A percentile compares a stretch with the other conserved stretches of the same genome.
phyloP scores from a whole-genome alignment of 2,329 filamentous ascomycete genomes.

The Fonsecaea nubica region DNA sequence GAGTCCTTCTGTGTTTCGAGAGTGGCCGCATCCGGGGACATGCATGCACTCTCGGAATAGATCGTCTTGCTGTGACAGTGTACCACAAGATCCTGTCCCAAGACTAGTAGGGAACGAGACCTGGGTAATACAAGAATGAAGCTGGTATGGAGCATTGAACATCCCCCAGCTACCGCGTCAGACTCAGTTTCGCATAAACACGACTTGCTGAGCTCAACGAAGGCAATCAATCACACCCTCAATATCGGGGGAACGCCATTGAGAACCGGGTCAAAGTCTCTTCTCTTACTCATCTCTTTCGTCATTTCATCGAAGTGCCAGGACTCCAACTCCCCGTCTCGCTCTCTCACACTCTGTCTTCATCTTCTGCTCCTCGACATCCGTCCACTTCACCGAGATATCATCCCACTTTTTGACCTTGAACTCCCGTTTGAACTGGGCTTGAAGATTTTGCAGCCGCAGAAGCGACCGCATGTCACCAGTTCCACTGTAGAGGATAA shows the following conservation, averaged over 20 bases:
- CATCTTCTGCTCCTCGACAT: slow-evolving; percentile 66
- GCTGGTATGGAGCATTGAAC: not conserved
- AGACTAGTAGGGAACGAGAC: not conserved
- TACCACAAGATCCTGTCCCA: not conserved
- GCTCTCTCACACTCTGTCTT: slow-evolving; percentile 63
- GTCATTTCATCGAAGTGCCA: slow-evolving; percentile 60
- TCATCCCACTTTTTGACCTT: slow-evolving; percentile 68
- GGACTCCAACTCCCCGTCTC: slow-evolving; percentile 64
- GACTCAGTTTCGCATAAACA: not conserved
- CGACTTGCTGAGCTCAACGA: not conserved
- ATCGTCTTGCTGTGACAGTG: not conserved
- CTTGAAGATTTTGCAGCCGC: slow-evolving; percentile 63
- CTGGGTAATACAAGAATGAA: not conserved
- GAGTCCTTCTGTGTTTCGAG: not conserved
- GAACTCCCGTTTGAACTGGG: slow-evolving; percentile 63
- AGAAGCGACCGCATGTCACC: slow-evolving; percentile 65
- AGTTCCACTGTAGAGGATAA: slow-evolving; percentile 70
- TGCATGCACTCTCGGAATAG: not conserved
- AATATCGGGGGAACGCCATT: not conserved
- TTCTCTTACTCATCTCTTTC: not conserved
- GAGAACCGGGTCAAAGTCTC: not conserved
- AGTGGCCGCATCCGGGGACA: not conserved
- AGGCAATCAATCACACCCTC: not conserved
- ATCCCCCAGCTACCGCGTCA: not conserved
- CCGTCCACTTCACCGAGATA: slow-evolving; percentile 68